Evolutionary conservation across 2,329 filamentous ascomycete species (phyloP), one percentile per base, ranked within the genome.

Genomic region (Aspergillus alliaceus): DNA sequence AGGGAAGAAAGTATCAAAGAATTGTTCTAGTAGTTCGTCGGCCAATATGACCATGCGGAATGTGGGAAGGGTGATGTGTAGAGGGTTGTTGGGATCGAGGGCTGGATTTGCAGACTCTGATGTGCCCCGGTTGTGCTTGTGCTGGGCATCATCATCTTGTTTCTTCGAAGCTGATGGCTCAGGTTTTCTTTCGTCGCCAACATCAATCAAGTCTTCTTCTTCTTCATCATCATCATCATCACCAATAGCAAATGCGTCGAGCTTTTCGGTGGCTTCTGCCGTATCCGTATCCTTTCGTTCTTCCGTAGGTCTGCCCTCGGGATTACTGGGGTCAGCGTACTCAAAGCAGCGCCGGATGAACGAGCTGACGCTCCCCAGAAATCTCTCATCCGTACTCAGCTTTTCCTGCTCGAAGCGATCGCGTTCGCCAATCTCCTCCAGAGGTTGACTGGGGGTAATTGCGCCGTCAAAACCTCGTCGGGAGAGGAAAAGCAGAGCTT

Each of bases 21-120:
- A 99, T 65, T 96, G 90, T 69, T 99, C 93, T 6, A 99, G 85
- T 1, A 96, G 84, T 73, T 99, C 95, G 69, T 99, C 95, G 42
- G 95, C 95, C 7, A 99, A 85, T 9, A 99, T 90, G 3, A 99
- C 92, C 95, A 99, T 99, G 63, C 95, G 89, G 83, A 99, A 99
- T 0, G 95, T 99, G 1, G 95, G 95, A 1, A 99, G 83, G 1
- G 95, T 98, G 69, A 99, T 97, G 72, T 97, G 90, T 0, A 99
- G 83, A 6, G 95, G 95, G 62, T 96, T 93, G 25, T 91, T 88
- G 2, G 95, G 95, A 71, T 99, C 93, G 4, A 99, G 84, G 0
- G 95, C 95, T 8, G 88, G 86, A 70, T 99, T 99, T 47, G 92
- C 92, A 20, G 89, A 85, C 70, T 91, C 87, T 1, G 88, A 86